phyloP scores from a whole-genome alignment of 1,139 yeast genomes.

The Taiozyma sp. region DNA sequence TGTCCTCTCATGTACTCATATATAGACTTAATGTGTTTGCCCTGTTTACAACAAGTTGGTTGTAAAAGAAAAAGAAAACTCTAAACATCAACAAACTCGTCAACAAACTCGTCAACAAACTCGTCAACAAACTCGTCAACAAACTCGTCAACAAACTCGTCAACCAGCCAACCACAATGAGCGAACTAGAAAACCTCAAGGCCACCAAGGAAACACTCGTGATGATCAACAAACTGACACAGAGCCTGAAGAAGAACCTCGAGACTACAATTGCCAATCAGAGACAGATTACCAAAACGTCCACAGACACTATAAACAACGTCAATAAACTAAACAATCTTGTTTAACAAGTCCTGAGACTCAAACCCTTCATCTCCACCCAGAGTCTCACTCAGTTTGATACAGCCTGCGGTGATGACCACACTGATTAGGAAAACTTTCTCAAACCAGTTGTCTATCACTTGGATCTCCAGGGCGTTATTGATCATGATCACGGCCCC shows the following conservation, averaged over 20 bases:
- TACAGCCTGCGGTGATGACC: conserved; percentile 44
- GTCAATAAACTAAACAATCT: conserved; percentile 14
- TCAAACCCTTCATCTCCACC: conserved; percentile 18
- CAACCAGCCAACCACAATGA: neutral
- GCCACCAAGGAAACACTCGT: conserved; percentile 12
- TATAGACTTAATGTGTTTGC: too few relatives aligned
- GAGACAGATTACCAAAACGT: neutral
- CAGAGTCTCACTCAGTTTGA: conserved; percentile 24
- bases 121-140: too few relatives aligned
- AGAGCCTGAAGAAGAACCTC: conserved; percentile 9
- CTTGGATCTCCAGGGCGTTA: conserved; percentile 25
- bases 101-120: too few relatives aligned
- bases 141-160: neutral
- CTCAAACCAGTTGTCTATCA: conserved; percentile 80
- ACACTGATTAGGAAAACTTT: conserved; percentile 61
- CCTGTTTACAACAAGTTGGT: too few relatives aligned
- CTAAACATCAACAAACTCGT: neutral
- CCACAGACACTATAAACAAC: neutral
- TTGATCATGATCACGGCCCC: conserved; percentile 23
- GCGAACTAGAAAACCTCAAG: conserved; percentile 3
- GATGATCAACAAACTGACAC: conserved; percentile 8
- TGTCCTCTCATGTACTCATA: too few relatives aligned
- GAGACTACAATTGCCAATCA: conserved; percentile 8
- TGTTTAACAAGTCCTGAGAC: conserved; percentile 14
- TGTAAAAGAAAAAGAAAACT: too few relatives aligned